phyloP scores from a whole-genome alignment of 164 flowering plant species.

The Umbellularia californica region DNA sequence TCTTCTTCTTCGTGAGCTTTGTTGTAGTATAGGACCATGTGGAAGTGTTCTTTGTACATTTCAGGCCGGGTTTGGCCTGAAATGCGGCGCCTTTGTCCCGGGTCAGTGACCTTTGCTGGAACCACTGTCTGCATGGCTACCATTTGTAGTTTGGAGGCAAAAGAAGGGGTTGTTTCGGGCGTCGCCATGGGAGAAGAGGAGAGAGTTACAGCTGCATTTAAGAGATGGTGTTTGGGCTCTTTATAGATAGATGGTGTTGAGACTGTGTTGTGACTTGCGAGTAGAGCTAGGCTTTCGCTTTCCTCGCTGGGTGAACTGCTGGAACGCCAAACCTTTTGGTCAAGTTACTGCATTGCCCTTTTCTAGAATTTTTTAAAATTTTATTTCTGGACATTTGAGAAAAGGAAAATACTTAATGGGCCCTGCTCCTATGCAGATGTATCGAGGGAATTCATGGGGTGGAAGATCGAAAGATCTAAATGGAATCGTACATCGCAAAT shows the following conservation, averaged over 20 bases:
- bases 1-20: constrained; percentile 7
- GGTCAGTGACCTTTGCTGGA: constrained; percentile 8
- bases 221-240: background rate
- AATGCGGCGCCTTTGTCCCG: constrained; percentile 2
- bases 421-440: background rate
- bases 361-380: background rate
- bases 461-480: background rate
- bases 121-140: constrained; percentile 8
- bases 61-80: background rate
- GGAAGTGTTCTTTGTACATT: background rate
- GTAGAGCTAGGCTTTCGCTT: background rate
- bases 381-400: background rate
- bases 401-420: background rate
- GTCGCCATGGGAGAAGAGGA: background rate
- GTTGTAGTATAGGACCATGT: constrained; percentile 10
- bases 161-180: background rate
- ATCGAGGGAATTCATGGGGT: background rate
- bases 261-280: background rate
- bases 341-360: background rate
- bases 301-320: background rate
- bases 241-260: background rate
- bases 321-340: background rate
- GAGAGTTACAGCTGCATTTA: background rate
- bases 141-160: background rate
- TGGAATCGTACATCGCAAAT: background rate